Conservation (phyloP, 345 rosid species). For the Kernera saxatilis region DNA sequence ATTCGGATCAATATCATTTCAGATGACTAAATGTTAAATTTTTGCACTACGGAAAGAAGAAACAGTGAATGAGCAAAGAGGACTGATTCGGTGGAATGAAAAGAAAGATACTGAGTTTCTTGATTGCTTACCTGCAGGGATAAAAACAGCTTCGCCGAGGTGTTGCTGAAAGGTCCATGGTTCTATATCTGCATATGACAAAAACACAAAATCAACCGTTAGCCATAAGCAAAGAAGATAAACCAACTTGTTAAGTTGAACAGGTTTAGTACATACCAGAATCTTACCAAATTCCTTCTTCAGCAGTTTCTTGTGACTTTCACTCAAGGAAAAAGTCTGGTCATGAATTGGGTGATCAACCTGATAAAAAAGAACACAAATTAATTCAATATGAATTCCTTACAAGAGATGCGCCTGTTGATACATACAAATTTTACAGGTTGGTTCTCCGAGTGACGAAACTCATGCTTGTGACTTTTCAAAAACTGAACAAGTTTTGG, state of each 20-base stretch:
- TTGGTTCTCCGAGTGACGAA: constrained; percentile 42
- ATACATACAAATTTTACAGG: constrained; percentile 14
- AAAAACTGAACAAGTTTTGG: constrained; percentile 64
- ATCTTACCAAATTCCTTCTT: constrained; percentile 66
- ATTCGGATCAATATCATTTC: not conserved
- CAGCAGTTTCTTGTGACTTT: constrained; percentile 61
- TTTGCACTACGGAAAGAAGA: too few species aligned
- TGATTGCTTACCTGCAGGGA: too few species aligned
- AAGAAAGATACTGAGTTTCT: too few species aligned
- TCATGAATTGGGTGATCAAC: constrained; percentile 73
- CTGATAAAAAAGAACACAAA: constrained; percentile 40
- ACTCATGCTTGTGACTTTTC: constrained; percentile 59
- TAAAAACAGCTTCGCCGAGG: constrained; percentile 35
- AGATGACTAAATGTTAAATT: too few species aligned
- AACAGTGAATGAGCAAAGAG: too few species aligned
- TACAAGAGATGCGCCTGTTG: not conserved
- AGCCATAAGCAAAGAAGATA: not conserved
- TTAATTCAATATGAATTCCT: not conserved
- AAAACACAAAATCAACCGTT: not conserved
- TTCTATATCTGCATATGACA: constrained; percentile 19
- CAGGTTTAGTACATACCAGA: not conserved
- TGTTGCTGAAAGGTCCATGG: constrained; percentile 37
- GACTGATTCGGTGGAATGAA: too few species aligned
- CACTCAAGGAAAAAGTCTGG: constrained; percentile 57
- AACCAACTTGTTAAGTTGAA: not conserved